A percentile compares a stretch with the other conserved stretches of the same genome.
Evolutionary conservation across 768 basidiomycete genomes (phyloP).

Genomic region (Tylopilus sp.): DNA sequence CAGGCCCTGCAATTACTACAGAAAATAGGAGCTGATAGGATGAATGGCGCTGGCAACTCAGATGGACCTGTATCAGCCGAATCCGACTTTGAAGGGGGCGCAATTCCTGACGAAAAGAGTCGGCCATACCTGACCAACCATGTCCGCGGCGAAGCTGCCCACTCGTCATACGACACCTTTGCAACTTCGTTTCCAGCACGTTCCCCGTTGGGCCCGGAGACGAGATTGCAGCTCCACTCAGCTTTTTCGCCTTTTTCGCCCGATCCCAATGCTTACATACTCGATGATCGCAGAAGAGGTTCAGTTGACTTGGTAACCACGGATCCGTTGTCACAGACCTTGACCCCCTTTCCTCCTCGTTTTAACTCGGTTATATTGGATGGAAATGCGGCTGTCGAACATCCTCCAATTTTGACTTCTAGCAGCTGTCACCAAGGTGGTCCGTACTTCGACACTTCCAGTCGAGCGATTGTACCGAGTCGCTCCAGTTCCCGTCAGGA

Average conservation of each 20-base stretch:
- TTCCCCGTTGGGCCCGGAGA: constrained; percentile 13
- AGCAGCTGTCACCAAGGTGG: constrained; percentile 45
- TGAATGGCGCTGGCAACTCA: constrained; percentile 23
- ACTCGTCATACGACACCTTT: constrained; percentile 22
- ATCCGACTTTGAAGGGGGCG: constrained; percentile 15
- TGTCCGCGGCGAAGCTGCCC: constrained; percentile 13
- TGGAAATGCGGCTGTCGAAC: constrained; percentile 32
- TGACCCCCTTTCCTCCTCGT: constrained; percentile 49
- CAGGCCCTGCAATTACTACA: constrained; percentile 63
- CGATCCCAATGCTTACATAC: constrained; percentile 54
- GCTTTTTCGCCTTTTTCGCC: constrained; percentile 79
- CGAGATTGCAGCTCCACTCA: constrained; percentile 18
- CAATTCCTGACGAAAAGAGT: constrained; percentile 23
- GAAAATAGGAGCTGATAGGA: constrained; percentile 45
- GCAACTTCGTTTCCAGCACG: constrained; percentile 14
- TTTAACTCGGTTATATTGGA: constrained; percentile 40
- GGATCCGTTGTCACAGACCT: constrained; percentile 46
- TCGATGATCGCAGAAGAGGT: constrained; percentile 34
- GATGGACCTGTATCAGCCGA: constrained; percentile 9
- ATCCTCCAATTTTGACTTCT: constrained; percentile 42
- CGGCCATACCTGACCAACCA: constrained; percentile 21
- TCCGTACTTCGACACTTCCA: constrained; percentile 42
- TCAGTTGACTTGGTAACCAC: constrained; percentile 33
- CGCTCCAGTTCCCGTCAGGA: constrained; percentile 44
- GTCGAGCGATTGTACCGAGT: constrained; percentile 37